phyloP scores from a whole-genome alignment of 768 basidiomycete genomes.

The Mycena alexandri region DNA sequence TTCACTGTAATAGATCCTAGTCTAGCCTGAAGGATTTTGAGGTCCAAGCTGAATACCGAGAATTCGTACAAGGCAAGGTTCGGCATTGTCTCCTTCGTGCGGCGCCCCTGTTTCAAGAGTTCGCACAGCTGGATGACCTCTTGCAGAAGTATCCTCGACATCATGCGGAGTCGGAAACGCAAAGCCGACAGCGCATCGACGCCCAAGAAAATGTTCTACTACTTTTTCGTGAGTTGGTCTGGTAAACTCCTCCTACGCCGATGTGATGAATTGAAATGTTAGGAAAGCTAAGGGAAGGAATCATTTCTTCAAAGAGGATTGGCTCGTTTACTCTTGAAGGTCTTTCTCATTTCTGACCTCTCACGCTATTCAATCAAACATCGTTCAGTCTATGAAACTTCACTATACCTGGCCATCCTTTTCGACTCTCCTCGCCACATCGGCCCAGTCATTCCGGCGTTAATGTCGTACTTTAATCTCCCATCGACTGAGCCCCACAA shows the following conservation, averaged over 20 bases:
- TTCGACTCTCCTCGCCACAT: conserved; percentile 75
- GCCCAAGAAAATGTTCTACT: conserved; percentile 79
- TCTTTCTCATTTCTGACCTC: conserved; percentile 44
- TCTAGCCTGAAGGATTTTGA: conserved; percentile 69
- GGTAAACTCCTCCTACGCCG: no score
- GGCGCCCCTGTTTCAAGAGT: background rate
- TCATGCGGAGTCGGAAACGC: conserved; percentile 47
- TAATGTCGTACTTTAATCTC: conserved; percentile 65
- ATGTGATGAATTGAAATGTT: background rate
- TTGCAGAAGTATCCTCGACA: conserved; percentile 54
- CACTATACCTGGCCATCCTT: conserved; percentile 71
- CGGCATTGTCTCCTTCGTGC: conserved; percentile 17
- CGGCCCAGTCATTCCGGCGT: conserved; percentile 69
- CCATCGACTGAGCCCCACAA: conserved; percentile 40
- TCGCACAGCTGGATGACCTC: conserved; percentile 61
- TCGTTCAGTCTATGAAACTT: conserved; percentile 77
- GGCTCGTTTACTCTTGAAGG: conserved; percentile 80
- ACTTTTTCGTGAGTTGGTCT: conserved; percentile 70
- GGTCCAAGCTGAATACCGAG: conserved; percentile 76
- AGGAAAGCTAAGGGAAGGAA: conserved; percentile 86
- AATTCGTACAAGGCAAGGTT: conserved; percentile 77
- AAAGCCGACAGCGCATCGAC: conserved; percentile 59
- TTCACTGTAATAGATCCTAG: conserved; percentile 49
- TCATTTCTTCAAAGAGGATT: conserved; percentile 68
- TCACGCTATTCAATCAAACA: background rate